Conservation (phyloP, 192 early-diverging fungal genomes). For the Coemansia sp. region DNA sequence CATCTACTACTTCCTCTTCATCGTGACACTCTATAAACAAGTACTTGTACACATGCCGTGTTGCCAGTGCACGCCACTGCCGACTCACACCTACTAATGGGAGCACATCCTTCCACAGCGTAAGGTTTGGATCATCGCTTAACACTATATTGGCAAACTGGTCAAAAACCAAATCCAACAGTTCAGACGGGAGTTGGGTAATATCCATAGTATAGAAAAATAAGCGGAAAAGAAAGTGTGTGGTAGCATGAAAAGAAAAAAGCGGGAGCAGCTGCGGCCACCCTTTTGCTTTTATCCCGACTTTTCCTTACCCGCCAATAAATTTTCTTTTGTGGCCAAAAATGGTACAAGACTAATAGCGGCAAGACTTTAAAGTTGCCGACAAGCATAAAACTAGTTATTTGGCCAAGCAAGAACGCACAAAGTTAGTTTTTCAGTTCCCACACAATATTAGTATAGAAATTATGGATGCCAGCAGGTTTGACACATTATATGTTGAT, state of each 20-base stretch:
- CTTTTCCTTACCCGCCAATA: no score
- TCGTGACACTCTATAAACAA: not conserved
- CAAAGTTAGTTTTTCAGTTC: no score
- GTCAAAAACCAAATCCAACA: not conserved
- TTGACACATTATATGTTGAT: no score
- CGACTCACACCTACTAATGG: conserved; percentile 4
- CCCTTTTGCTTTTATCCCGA: no score
- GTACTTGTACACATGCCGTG: not conserved
- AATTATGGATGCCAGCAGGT: no score
- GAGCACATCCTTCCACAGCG: conserved; percentile 6
- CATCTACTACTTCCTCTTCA: not conserved
- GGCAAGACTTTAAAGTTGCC: no score
- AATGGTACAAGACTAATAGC: no score
- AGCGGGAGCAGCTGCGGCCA: not conserved
- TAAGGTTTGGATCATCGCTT: not conserved
- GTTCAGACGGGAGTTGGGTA: not conserved
- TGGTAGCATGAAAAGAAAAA: not conserved
- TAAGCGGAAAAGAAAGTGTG: not conserved
- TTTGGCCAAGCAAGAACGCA: not conserved
- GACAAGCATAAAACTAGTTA: not conserved
- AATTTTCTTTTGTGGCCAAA: no score
- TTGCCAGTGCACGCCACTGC: not conserved
- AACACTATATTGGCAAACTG: not conserved
- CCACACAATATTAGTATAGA: no score
- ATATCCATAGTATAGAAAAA: conserved; percentile 6